Base-by-base conservation (phyloP, 2,329 filamentous ascomycete species). In the Didymella pomorum region DNA sequence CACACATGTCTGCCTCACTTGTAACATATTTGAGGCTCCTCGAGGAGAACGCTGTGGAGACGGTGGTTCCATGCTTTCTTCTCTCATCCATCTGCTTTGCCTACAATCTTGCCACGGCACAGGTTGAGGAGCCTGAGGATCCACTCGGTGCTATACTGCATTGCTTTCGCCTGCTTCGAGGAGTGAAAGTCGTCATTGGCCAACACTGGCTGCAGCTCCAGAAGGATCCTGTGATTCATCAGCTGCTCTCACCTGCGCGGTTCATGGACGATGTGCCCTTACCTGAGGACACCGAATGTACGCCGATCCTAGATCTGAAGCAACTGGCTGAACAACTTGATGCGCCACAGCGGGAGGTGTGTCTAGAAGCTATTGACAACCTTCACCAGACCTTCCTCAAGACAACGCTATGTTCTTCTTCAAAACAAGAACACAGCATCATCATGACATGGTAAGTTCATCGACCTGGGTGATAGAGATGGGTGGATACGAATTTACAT, bases 71-170 rank as follows among this genome's bases (percentile, higher is more conserved):
- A 2, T 73, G 71, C 64, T 74, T 74, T 41, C 49, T 72, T 1
- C 48, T 74, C 2, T 71, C 70, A 12, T 64, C 69, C 2, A 44
- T 71, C 1, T 58, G 69, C 12, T 52, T 71, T 9, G 67, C 64
- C 16, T 74, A 74, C 60, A 71, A 73, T 48, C 66, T 74, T 47
- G 70, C 61, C 10, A 67, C 66, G 9, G 70, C 67, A 10, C 68
- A 68, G 28, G 52, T 71, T 5, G 66, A 70, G 41, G 60, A 60
- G 39, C 68, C 70, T 21, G 69, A 71, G 18, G 66, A 74, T 52
- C 66, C 71, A 8, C 64, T 74, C 12, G 51, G 53, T 14, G 64
- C 66, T 23, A 59, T 74, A 16, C 60, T 70, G 25, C 71, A 74
- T 39, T 71, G 70, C 58, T 71, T 74, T 53, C 67, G 67, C 50